Percentiles rank a stretch among this genome's conserved stretches.
Evolutionary conservation across 2,329 filamentous ascomycete species (phyloP).

Genomic region (Incumbomyces lentus): DNA sequence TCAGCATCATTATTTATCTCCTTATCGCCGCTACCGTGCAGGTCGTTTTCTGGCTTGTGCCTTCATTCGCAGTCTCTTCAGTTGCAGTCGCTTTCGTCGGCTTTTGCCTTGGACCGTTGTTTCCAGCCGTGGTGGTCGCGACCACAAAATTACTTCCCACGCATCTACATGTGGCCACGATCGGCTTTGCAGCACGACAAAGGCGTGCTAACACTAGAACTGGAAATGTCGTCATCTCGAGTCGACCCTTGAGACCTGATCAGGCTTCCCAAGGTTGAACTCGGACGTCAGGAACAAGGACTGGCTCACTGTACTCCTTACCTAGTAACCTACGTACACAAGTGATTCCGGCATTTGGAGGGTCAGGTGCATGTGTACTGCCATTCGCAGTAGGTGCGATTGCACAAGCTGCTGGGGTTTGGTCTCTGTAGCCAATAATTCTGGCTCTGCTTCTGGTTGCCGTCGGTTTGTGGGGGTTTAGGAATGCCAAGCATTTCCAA

Average conservation of each 20-base stretch:
- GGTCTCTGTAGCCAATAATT: slow-evolving; percentile 51
- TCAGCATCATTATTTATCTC: slow-evolving; percentile 54
- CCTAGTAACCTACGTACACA: no score
- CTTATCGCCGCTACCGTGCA: slow-evolving; percentile 52
- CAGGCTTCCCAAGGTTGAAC: no score
- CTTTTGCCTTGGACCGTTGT: slow-evolving; percentile 71
- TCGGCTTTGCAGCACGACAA: slow-evolving; percentile 70
- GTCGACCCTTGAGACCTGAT: no score
- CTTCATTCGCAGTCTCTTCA: slow-evolving; percentile 62
- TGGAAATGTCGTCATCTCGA: no score
- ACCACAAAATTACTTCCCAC: slow-evolving; percentile 64
- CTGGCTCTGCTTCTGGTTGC: slow-evolving; percentile 44
- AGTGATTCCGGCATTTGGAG: slow-evolving; percentile 68
- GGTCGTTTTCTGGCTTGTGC: slow-evolving; percentile 72
- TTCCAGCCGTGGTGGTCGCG: slow-evolving; percentile 63
- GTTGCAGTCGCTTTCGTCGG: slow-evolving; percentile 62
- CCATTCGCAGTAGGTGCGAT: slow-evolving; percentile 38
- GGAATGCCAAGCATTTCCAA: slow-evolving; percentile 24
- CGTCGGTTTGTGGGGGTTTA: slow-evolving; percentile 37
- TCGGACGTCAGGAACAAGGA: no score
- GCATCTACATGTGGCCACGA: slow-evolving; percentile 65
- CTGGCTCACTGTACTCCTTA: no score
- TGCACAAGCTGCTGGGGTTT: slow-evolving; percentile 46
- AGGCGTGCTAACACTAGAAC: no score
- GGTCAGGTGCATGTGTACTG: slow-evolving; percentile 49